phyloP scores from a whole-genome alignment of 179 eudicot species.

The Beta lomatogona region DNA sequence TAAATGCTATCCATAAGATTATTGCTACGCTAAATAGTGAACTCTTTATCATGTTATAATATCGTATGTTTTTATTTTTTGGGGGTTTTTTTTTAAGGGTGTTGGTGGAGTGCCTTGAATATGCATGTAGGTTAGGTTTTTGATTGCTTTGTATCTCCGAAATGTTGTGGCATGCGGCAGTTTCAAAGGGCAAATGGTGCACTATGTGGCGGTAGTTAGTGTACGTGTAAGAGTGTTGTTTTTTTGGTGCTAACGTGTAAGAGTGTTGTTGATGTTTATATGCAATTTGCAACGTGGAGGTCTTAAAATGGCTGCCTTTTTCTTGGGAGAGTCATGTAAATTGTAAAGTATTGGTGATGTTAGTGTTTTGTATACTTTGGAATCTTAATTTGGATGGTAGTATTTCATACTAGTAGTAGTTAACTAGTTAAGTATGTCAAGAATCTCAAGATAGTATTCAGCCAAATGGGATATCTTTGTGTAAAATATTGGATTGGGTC shows the following conservation, averaged over 20 bases:
- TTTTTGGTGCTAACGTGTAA: slow-evolving; percentile 1
- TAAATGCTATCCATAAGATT: not conserved
- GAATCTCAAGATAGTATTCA: too few species aligned
- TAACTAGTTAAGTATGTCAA: too few species aligned
- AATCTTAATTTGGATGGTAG: too few species aligned
- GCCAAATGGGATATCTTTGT: too few species aligned
- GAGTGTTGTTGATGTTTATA: not conserved
- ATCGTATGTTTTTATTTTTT: not conserved
- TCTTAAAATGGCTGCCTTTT: not conserved
- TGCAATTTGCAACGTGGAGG: slow-evolving; percentile 14
- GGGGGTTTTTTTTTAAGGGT: not conserved
- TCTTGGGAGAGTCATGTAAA: not conserved
- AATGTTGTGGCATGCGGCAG: not conserved
- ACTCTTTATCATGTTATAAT: not conserved
- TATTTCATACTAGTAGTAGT: too few species aligned
- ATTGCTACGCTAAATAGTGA: not conserved
- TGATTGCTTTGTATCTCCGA: not conserved
- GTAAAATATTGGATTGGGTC: too few species aligned
- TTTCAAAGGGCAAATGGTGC: slow-evolving; percentile 22
- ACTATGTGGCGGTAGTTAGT: not conserved
- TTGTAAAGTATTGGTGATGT: too few species aligned
- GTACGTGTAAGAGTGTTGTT: slow-evolving; percentile 3
- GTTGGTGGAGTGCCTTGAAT: not conserved
- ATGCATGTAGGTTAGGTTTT: not conserved
- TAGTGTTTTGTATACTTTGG: too few species aligned